Base-by-base conservation (phyloP, 257 asterid genomes). In the Penstemon newberryi region DNA sequence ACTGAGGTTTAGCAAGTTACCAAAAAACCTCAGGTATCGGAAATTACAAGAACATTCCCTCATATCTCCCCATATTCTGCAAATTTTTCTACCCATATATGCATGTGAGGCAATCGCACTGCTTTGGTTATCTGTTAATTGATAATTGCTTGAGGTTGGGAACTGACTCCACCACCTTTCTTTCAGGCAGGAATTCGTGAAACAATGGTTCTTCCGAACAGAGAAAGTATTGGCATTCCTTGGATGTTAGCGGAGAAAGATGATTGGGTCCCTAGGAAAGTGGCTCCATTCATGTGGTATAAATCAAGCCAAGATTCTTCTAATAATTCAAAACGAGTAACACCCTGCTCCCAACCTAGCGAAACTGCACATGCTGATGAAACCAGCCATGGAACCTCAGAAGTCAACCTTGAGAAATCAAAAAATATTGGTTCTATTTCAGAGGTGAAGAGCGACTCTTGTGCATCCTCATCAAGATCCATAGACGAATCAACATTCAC, bases 201-300 rank as follows among this genome's bases (percentile, higher is more conserved):
- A 58, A 75, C 95, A 53, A 65, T 88, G 73, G 99, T 93, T 58
- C 92, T 86, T 69, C 99, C 99, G 45, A 87, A 93, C 78, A 75
- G 90, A 51, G 97, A 85, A 76, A 77, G 80, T 71, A 53, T 85
- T 41, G 70, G 80, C 60, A 65, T 93, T 65, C 90, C 95, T 67
- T 90, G 94, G 90, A 93, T 93, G 99, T 53, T 82, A 70, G 96
- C 96, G 0, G 97, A 93, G 75, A 87, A 88, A 81, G 89, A 90
- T 56, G 97, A 93, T 67, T 93, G 99, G 99, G 77, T 83, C 71
- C 96, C 96, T 3, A 75, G 83, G 74, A 81, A 74, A 39, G 82
- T 62, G 1, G 99, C 96, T 56, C 99, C 99, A 55, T 90, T 85
- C 75, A 76, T 84, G 81, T 90, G 96, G 94, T 79, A 80, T 68